phyloP scores from a whole-genome alignment of 306 rosid genomes.

The Canavalia gladiata region DNA sequence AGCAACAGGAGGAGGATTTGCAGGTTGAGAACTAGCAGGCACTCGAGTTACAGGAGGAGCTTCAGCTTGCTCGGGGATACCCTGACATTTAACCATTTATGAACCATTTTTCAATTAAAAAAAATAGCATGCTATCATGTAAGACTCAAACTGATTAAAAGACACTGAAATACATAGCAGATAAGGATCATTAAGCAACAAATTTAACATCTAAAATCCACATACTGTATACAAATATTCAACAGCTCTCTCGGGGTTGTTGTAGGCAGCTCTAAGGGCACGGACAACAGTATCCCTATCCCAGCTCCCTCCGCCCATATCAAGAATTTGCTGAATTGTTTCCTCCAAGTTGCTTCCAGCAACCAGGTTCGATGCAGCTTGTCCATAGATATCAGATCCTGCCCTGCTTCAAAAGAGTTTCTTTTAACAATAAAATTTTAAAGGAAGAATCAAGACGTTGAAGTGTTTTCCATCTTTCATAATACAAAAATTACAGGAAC shows the following conservation, averaged over 20 bases:
- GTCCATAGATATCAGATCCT: slow-evolving; percentile 73
- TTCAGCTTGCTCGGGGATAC: slow-evolving; percentile 94
- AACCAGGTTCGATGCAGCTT: slow-evolving; percentile 90
- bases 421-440: slow-evolving; percentile 24
- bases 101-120: background rate
- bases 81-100: slow-evolving; percentile 56
- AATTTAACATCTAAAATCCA: slow-evolving; percentile 40
- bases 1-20: slow-evolving; percentile 64
- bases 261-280: slow-evolving; percentile 93
- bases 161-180: slow-evolving; percentile 2
- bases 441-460: slow-evolving; percentile 17
- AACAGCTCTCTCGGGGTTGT: slow-evolving; percentile 96
- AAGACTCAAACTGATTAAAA: background rate
- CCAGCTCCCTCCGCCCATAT: slow-evolving; percentile 95
- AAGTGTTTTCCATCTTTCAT: background rate
- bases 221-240: slow-evolving; percentile 92
- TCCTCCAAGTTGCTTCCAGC: slow-evolving; percentile 89
- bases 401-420: slow-evolving; percentile 61
- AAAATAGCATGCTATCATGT: background rate
- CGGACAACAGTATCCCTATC: slow-evolving; percentile 89
- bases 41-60: slow-evolving; percentile 65
- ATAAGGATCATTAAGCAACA: background rate
- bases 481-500: slow-evolving; percentile 28
- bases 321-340: slow-evolving; percentile 83
- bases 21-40: slow-evolving; percentile 64